Conservation (phyloP, 2,329 filamentous ascomycete species). For the Trichoderma sp. region DNA sequence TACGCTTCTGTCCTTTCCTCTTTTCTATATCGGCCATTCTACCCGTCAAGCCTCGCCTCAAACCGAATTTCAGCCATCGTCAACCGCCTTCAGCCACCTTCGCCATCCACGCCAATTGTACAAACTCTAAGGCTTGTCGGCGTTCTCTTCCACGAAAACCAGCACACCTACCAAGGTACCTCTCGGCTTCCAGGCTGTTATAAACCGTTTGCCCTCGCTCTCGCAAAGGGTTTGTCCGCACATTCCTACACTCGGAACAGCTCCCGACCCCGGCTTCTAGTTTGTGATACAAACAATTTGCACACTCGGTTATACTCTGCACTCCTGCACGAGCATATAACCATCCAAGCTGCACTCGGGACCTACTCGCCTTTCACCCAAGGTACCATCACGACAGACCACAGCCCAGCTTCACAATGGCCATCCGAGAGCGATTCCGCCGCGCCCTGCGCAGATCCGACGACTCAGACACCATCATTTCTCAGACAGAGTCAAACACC, state of each 20-base stretch:
- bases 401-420: constrained; percentile 38
- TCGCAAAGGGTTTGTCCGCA: too few relatives aligned
- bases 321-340: constrained; percentile 1
- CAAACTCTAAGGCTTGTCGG: constrained; percentile 2
- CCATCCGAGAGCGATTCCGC: constrained; percentile 48
- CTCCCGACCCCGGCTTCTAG: neutral
- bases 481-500: constrained; percentile 40
- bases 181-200: neutral
- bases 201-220: too few relatives aligned
- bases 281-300: neutral
- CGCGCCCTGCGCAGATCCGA: constrained; percentile 46
- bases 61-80: constrained; percentile 5
- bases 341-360: neutral
- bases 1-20: too few relatives aligned
- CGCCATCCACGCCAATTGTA: too few relatives aligned
- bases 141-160: neutral
- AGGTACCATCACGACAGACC: neutral
- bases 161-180: neutral
- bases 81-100: constrained; percentile 2
- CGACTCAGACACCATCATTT: constrained; percentile 38
- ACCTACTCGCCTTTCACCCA: neutral
- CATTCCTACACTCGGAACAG: neutral
- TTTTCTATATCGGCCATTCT: neutral
- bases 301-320: neutral
- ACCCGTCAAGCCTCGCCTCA: constrained; percentile 14